Evolutionary conservation across 2,329 filamentous ascomycete genomes (phyloP).

Genomic region (Tolypocladium ophioglossoides): DNA sequence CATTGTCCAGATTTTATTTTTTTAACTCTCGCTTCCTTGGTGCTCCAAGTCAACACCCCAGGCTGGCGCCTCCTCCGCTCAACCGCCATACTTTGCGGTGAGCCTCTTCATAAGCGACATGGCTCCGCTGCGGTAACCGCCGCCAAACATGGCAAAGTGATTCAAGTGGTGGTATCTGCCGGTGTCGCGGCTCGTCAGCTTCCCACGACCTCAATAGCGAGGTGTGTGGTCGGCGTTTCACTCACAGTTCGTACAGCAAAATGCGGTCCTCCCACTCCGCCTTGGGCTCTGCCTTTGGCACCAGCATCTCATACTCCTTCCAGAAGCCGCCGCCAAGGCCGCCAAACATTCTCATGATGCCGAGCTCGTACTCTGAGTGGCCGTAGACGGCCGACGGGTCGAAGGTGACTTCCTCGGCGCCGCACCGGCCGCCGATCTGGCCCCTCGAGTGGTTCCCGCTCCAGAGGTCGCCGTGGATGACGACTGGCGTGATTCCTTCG

Average conservation of each 20-base stretch:
- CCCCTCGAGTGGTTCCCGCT: conserved; percentile 69
- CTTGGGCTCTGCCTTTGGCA: conserved; percentile 69
- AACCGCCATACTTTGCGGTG: conserved; percentile 57
- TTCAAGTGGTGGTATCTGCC: conserved; percentile 80
- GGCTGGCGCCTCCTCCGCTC: neutral
- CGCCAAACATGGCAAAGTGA: conserved; percentile 77
- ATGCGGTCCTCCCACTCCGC: conserved; percentile 81
- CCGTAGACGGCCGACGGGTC: conserved; percentile 76
- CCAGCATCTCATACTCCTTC: conserved; percentile 63
- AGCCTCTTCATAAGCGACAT: conserved; percentile 70
- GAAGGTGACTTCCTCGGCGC: conserved; percentile 65
- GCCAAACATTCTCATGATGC: conserved; percentile 95
- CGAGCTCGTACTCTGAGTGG: conserved; percentile 82
- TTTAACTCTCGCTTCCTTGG: neutral
- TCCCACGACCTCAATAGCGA: neutral
- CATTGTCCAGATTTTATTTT: conserved; percentile 4
- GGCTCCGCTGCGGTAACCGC: conserved; percentile 65
- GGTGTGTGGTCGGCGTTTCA: conserved; percentile 12
- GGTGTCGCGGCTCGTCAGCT: conserved; percentile 11
- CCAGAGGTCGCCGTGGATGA: conserved; percentile 92
- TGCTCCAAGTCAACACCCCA: neutral
- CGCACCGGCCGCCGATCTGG: conserved; percentile 43
- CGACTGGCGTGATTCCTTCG: conserved; percentile 58
- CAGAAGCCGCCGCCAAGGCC: conserved; percentile 67
- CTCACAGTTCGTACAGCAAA: conserved; percentile 70